These are phyloP conservation scores for Onygenales sp. DNA, from an alignment of 2,329 filamentous ascomycete species.

Conservation along the genomic window DNA sequence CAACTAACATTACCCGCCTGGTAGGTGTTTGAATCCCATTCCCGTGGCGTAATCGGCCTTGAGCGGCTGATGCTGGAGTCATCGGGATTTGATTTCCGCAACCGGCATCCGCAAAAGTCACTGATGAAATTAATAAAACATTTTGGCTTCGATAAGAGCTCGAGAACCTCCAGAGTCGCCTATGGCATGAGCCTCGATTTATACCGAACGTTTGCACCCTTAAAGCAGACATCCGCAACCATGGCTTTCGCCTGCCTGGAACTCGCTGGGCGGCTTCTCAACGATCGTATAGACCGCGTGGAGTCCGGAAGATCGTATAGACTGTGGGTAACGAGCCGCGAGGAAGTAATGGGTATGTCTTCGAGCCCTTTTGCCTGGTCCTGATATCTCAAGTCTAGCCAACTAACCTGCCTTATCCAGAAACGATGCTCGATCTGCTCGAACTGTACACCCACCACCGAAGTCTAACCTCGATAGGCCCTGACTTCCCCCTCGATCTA, in stretches of 20 bases:
- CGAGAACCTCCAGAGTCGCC: conserved; percentile 41
- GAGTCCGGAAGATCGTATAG: conserved; percentile 41
- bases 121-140: conserved; percentile 67
- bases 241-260: conserved; percentile 77
- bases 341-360: conserved; percentile 38
- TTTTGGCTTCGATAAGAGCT: conserved; percentile 42
- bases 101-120: conserved; percentile 74
- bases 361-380: conserved; percentile 1
- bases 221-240: conserved; percentile 81
- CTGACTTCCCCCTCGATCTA: conserved; percentile 60
- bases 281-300: conserved; percentile 43
- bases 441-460: conserved; percentile 87
- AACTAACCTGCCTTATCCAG: conserved; percentile 39
- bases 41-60: conserved; percentile 75
- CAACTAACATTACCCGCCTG: background rate
- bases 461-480: conserved; percentile 63
- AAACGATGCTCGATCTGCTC: conserved; percentile 81
- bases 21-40: conserved; percentile 71
- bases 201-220: conserved; percentile 83
- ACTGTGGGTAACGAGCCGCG: conserved; percentile 38
- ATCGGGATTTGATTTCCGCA: conserved; percentile 87
- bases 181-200: conserved; percentile 81
- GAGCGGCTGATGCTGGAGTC: conserved; percentile 90
- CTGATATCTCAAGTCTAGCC: conserved; percentile 23
- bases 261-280: conserved; percentile 62